Base-by-base conservation (phyloP, 805 yeast genomes). In the Zygoascus flipseniorum region DNA sequence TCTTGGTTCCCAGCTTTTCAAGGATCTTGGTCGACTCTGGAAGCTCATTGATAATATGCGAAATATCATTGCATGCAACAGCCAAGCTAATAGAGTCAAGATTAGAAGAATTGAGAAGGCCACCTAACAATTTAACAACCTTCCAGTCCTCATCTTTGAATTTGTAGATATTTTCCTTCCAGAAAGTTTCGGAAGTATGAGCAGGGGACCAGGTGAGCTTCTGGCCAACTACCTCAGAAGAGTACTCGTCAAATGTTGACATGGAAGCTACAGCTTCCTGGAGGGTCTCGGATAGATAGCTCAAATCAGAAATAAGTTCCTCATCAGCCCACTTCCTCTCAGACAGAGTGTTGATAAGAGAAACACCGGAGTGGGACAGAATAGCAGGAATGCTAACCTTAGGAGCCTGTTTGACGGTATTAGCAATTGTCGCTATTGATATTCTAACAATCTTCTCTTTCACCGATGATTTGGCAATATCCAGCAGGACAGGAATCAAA, bases 321-420 rank as follows among this genome's bases (percentile, higher is more conserved):
- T 88, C 93, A 68, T 93, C 99, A 5, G 95, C 85, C 84, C 96
- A 90, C 70, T 93, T 93, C 63, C 98, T 77, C 56, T 86, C 92
- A 59, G 82, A 79, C 62, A 93, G 77, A 54, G 83, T 80, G 61
- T 78, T 80, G 54, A 88, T 73, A 8, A 81, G 77, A 51, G 83
- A 78, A 55, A 87, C 75, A 2, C 95, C 93, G 61, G 86, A 86
- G 55, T 85, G 87, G 56, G 86, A 78, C 57, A 88, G 74, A 37
- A 86, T 67, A 45, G 89, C 75, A 51, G 85, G 79, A 61, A 90
- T 85, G 57, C 87, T 65, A 32, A 63, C 60, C 51, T 62, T 59
- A 6, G 72, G 69, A 6, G 67, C 71, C 18, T 64, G 54, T 11
- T 65, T 54, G 45, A 65, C 61, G 16, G 69, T 58, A 56, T 73